Conservation (phyloP, 2,329 filamentous ascomycete species). For the Fusarium xylarioides region DNA sequence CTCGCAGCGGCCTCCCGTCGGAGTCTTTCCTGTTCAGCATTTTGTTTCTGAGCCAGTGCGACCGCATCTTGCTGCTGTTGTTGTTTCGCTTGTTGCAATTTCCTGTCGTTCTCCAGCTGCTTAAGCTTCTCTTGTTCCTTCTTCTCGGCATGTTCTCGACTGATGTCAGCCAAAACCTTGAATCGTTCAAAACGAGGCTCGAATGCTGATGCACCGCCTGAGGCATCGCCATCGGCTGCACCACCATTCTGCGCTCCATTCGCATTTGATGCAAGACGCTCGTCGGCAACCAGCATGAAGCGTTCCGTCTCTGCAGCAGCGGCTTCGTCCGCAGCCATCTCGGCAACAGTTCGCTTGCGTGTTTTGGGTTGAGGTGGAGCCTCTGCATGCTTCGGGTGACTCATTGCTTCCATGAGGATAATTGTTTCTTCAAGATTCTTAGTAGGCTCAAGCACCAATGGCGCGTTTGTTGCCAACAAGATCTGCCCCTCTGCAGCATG, state of each 20-base stretch:
- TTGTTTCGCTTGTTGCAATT: slow-evolving; percentile 57
- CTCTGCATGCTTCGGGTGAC: slow-evolving; percentile 80
- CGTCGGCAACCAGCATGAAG: slow-evolving; percentile 92
- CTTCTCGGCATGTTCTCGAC: slow-evolving; percentile 78
- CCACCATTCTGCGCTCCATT: slow-evolving; percentile 65
- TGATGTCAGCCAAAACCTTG: slow-evolving; percentile 89
- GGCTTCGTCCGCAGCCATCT: slow-evolving; percentile 94
- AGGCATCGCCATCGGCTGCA: slow-evolving; percentile 75
- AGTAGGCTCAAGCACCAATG: slow-evolving; percentile 81
- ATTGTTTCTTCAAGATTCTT: slow-evolving; percentile 74
- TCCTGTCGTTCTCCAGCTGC: slow-evolving; percentile 67
- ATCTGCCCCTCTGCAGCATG: slow-evolving; percentile 80
- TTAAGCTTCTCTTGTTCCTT: slow-evolving; percentile 79
- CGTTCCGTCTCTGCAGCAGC: slow-evolving; percentile 87
- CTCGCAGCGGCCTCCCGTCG: slow-evolving; percentile 50
- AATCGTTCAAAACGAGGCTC: slow-evolving; percentile 90
- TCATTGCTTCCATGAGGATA: slow-evolving; percentile 73
- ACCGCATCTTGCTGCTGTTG: slow-evolving; percentile 55
- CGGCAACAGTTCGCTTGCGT: slow-evolving; percentile 91
- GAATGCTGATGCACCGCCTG: slow-evolving; percentile 76
- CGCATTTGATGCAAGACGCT: slow-evolving; percentile 72
- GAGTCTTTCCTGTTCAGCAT: slow-evolving; percentile 50
- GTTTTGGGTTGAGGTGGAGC: slow-evolving; percentile 85
- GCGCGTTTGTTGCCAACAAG: slow-evolving; percentile 75
- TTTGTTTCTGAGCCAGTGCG: slow-evolving; percentile 56